Conservation (phyloP, 2,329 filamentous ascomycete species). For the Cordyceps pruinosa region DNA sequence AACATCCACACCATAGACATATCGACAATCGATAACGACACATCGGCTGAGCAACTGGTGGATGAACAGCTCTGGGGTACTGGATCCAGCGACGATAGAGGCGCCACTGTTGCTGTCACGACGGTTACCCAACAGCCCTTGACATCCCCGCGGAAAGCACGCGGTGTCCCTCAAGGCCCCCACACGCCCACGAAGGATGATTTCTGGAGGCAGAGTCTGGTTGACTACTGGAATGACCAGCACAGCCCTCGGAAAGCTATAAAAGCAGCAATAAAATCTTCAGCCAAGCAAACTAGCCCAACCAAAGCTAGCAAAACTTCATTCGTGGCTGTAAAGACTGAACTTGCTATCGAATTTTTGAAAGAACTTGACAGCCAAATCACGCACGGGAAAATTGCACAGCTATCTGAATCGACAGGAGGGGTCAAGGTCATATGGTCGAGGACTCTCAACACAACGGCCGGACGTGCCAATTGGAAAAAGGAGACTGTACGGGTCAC, state of each 20-base stretch:
- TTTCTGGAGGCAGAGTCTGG: slow-evolving; percentile 53
- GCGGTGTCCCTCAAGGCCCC: slow-evolving; percentile 44
- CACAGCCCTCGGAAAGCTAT: slow-evolving; percentile 45
- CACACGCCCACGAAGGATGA: slow-evolving; percentile 47
- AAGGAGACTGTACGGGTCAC: slow-evolving; percentile 45
- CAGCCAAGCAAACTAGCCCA: slow-evolving; percentile 28
- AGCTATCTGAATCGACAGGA: slow-evolving; percentile 56
- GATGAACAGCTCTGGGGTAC: not conserved
- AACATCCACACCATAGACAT: not conserved
- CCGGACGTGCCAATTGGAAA: slow-evolving; percentile 68
- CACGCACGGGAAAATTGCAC: slow-evolving; percentile 50
- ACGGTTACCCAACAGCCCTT: slow-evolving; percentile 15
- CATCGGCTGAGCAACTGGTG: not conserved
- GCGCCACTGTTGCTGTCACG: not conserved
- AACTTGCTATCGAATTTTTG: slow-evolving; percentile 58
- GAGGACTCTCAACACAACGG: slow-evolving; percentile 72
- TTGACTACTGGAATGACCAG: slow-evolving; percentile 59
- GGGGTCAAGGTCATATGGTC: slow-evolving; percentile 68
- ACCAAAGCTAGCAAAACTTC: slow-evolving; percentile 43
- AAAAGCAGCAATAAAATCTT: slow-evolving; percentile 19
- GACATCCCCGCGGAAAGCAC: slow-evolving; percentile 26
- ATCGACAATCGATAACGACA: not conserved
- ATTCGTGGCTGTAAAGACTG: slow-evolving; percentile 57
- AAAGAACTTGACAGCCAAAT: slow-evolving; percentile 60
- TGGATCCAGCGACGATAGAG: not conserved